Base-by-base conservation (phyloP, 768 basidiomycete species). In the Termitomyces sp. region DNA sequence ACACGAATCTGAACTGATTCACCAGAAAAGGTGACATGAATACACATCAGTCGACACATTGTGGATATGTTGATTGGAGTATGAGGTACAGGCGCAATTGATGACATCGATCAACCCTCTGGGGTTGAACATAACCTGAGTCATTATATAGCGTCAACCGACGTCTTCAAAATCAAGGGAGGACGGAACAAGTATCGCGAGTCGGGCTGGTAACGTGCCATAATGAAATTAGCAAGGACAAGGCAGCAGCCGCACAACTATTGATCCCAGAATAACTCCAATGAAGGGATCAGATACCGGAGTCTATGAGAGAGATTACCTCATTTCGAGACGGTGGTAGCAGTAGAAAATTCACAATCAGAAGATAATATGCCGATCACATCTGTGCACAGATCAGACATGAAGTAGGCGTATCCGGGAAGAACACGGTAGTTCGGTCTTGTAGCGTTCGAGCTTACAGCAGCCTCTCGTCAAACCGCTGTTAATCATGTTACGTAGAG, bases 31-130 rank as follows among this genome's bases (percentile, higher is more conserved):
- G 44, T 4, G 27, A 50, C 23, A 16, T 51, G 16, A n/a, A 49
- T 37, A 63, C 73, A 41, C 50, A 85, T 83, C 86, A 87, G 63
- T 87, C 84, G 39, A 82, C 82, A 57, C 85, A 88, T 72, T 87
- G 83, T 37, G 85, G 85, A 68, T 79, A 77, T 3, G 67, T 72
- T 19, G 76, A 65, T 60, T 77, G 73, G 60, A 75, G 73, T 73
- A 55, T 76, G 73, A 3, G 3, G 76, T 72, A 64, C 86, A 88
- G 5, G 84, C 76, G 68, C 86, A 86, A 68, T 80, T 76, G 64
- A 86, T 85, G 44, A 83, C 73, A 61, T 79, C 76, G 59, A 85
- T 73, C 68, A 86, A 86, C 1, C 79, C 79, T 28, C 81, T 79
- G 1, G 85, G 85, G 59, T 86, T 84, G 62, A 81, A 81, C 44